These are phyloP conservation scores for Heliosperma pusillum DNA, from an alignment of 148 eudicot species.

Conservation along the genomic window DNA sequence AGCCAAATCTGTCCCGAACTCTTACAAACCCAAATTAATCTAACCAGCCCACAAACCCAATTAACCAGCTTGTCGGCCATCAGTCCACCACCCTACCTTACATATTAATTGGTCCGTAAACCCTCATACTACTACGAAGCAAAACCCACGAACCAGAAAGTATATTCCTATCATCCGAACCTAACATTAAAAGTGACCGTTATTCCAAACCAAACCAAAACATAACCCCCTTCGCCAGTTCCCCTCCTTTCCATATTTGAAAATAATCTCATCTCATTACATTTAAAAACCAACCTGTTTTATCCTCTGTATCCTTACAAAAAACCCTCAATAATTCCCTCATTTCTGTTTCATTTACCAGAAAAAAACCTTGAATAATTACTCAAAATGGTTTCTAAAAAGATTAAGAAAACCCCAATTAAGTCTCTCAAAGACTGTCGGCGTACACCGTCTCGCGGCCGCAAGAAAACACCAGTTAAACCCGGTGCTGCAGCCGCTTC, in stretches of 20 bases:
- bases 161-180: neutral
- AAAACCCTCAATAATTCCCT: neutral
- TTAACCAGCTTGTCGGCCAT: no score
- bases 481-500: slow-evolving; percentile 40
- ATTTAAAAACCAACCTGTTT: slow-evolving; percentile 2
- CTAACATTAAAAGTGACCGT: slow-evolving; percentile 12
- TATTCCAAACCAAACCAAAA: slow-evolving; percentile 12
- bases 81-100: no score
- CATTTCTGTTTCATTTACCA: neutral
- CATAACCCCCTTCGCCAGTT: neutral
- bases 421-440: slow-evolving; percentile 44
- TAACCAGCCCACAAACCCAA: no score
- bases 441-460: slow-evolving; percentile 20
- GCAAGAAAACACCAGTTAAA: slow-evolving; percentile 37
- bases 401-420: slow-evolving; percentile 56
- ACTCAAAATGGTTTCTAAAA: slow-evolving; percentile 67
- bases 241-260: neutral
- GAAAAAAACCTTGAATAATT: neutral
- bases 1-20: no score
- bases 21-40: no score
- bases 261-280: neutral
- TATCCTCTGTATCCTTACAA: slow-evolving; percentile 2
- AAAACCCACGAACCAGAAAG: neutral
- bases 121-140: no score
- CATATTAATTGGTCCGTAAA: no score